Evolutionary conservation across 2,329 filamentous ascomycete species (phyloP).

Genomic region (Pseudogymnoascus sp.): DNA sequence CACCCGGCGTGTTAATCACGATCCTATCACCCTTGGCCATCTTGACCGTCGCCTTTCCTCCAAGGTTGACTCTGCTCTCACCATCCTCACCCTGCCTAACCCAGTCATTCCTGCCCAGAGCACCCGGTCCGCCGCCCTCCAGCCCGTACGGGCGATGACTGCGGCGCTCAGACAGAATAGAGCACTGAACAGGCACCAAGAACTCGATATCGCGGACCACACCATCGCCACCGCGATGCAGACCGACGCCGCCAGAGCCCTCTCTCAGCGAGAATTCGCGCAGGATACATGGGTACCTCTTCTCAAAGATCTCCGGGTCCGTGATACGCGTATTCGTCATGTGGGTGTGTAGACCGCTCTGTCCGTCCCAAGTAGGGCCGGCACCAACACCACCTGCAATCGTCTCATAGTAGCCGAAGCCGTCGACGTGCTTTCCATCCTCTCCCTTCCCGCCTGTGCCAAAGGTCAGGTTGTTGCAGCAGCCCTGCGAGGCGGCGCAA

Average conservation of each 20-base stretch:
- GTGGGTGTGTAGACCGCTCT: slow-evolving; percentile 70
- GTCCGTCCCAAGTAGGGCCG: slow-evolving; percentile 63
- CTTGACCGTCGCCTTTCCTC: slow-evolving; percentile 18
- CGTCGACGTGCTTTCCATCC: slow-evolving; percentile 51
- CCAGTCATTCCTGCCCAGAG: slow-evolving; percentile 78
- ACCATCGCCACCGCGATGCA: slow-evolving; percentile 64
- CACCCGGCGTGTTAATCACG: slow-evolving; percentile 20
- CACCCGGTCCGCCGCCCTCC: slow-evolving; percentile 69
- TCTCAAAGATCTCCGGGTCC: slow-evolving; percentile 70
- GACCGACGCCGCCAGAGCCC: slow-evolving; percentile 56
- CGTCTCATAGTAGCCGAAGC: slow-evolving; percentile 80
- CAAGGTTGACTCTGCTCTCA: slow-evolving; percentile 18
- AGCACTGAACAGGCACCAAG: slow-evolving; percentile 64
- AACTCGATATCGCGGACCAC: slow-evolving; percentile 74
- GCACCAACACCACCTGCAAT: slow-evolving; percentile 71
- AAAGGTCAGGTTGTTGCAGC: slow-evolving; percentile 76
- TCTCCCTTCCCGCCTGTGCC: slow-evolving; percentile 63
- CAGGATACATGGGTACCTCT: slow-evolving; percentile 65
- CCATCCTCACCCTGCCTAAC: slow-evolving; percentile 46
- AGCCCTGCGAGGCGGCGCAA: slow-evolving; percentile 69
- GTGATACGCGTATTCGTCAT: slow-evolving; percentile 87
- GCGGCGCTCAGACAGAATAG: slow-evolving; percentile 67
- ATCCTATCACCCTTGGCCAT: slow-evolving; percentile 20
- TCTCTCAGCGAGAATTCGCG: slow-evolving; percentile 58
- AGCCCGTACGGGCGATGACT: slow-evolving; percentile 75